Evolutionary conservation across 148 eudicot genomes (phyloP), one percentile per base, ranked within the genome.

Genomic region (Hydrangea macrophylla): DNA sequence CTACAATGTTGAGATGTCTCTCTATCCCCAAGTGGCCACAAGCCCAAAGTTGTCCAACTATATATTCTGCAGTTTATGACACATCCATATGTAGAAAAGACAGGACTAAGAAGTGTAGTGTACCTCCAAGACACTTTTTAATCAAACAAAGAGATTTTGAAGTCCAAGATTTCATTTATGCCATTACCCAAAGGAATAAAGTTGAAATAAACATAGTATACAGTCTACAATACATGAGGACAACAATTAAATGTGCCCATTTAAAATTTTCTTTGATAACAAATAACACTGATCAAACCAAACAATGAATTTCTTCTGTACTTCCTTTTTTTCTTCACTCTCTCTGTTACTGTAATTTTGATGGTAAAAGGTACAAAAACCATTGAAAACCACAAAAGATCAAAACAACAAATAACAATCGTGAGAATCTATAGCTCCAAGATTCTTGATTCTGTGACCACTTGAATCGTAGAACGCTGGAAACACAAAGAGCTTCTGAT

Each of bases 401-500:
- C 20, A 66, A 65, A 57, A 28, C 18, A 58, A 40, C 71, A 40
- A 17, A 26, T 17, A 68, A 56, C 35, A 33, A n/a, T 42, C 54
- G n/a, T 12, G 22, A 30, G 2, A 31, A 4, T 50, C 13, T 15
- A 54, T 26, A 68, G 20, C 44, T 12, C 23, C 8, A 30, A 32
- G 23, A 18, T 25, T 28, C 63, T 68, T 56, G 25, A 37, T 68
- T 67, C 44, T 51, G 58, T 42, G 51, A 18, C 58, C 50, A 60
- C 45, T 44, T 44, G 12, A 44, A 44, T 30, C 67, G 33, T 40
- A 27, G 33, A 26, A 26, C 10, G 25, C 50, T 20, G 0, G 62
- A 55, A 40, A 56, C 10, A 35, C n/a, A 15, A 26, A 26, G 53
- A 56, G 62, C 53, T 76, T 39, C 30, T 24, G 55, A 40, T 50